Base-by-base conservation (phyloP, 306 rosid species). In the Clitoria ternatea region DNA sequence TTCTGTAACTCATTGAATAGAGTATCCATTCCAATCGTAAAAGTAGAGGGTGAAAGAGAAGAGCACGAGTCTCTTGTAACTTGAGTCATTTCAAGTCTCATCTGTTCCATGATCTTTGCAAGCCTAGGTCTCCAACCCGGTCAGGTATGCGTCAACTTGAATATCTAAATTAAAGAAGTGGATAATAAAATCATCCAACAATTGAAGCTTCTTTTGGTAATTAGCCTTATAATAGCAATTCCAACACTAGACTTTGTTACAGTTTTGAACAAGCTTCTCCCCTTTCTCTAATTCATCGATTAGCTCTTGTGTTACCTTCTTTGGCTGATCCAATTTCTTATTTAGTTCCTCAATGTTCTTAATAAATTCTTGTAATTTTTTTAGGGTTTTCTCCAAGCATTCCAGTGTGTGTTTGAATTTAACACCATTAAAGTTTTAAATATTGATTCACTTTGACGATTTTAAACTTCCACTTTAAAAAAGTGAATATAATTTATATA, bases 1-100 rank as follows among this genome's bases (percentile, higher is more conserved):
- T 4, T 1, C 87, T 85, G 83, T 85, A 89, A 24, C 15, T 86
- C 81, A 11, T 15, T 32, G 47, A 89, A 10, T 43, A 70, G 81
- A 42, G 1, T 63, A 35, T 82, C 86, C 73, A 89, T 74, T 6
- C 91, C 91, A 47, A 84, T 85, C 1, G 20, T 76, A 33, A 70
- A 45, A 0, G 6, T 1, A 12, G 79, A 84, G 17, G 74, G 76
- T 4, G 3, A 8, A 15, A 87, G 90, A 19, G 84, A 80, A 0
- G 70, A 42, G 33, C 84, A 81, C 23, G 33, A n/a, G 2, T 77
- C 55, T 27, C 13, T n/a, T n/a, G n/a, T n/a, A n/a, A n/a, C n/a
- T n/a, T n/a, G n/a, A n/a, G n/a, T 78, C 7, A 73, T 1, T 56
- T 48, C 47, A 23, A n/a, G n/a, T n/a, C n/a, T n/a, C n/a, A n/a